A percentile compares a stretch with the other conserved stretches of the same genome.
These are phyloP conservation scores for Podila horticola DNA, from an alignment of 192 early-diverging fungal species.

Conservation along the genomic window DNA sequence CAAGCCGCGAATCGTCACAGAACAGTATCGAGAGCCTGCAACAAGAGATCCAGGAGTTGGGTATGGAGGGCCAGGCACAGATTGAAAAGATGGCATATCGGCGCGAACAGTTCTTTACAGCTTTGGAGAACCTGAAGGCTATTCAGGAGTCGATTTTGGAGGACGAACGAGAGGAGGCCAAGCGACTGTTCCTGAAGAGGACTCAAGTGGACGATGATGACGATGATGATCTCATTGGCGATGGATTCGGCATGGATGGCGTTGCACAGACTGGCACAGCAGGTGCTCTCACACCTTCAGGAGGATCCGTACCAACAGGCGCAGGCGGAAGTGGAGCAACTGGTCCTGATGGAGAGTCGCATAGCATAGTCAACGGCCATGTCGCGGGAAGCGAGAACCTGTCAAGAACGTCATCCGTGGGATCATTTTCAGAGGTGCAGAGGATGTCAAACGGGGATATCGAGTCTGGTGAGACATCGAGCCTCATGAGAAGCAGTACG, in stretches of 20 bases:
- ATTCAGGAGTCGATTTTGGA: conserved; percentile 42
- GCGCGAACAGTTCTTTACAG: conserved; percentile 41
- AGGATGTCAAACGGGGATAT: background rate
- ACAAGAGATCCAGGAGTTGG: conserved; percentile 32
- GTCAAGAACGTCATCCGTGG: background rate
- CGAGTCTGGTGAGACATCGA: background rate
- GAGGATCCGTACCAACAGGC: background rate
- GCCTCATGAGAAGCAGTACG: background rate
- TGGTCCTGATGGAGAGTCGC: background rate
- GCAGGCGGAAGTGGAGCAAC: background rate
- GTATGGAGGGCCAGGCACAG: conserved; percentile 19
- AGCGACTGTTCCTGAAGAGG: conserved; percentile 17
- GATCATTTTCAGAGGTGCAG: background rate
- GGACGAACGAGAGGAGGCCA: conserved; percentile 34
- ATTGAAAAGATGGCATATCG: conserved; percentile 18
- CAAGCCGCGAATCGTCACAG: conserved; percentile 34
- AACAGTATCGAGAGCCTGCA: conserved; percentile 13
- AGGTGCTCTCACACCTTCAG: background rate
- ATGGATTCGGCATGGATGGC: conserved; percentile 24
- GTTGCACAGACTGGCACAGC: background rate
- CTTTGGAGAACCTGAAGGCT: conserved; percentile 13
- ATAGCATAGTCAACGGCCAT: too few species aligned
- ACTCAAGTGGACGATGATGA: conserved; percentile 20
- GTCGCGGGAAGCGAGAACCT: background rate
- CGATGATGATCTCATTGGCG: conserved; percentile 17